These are phyloP conservation scores for Colletotrichum sp. DNA, from an alignment of 2,329 filamentous ascomycete species.

Conservation along the genomic window DNA sequence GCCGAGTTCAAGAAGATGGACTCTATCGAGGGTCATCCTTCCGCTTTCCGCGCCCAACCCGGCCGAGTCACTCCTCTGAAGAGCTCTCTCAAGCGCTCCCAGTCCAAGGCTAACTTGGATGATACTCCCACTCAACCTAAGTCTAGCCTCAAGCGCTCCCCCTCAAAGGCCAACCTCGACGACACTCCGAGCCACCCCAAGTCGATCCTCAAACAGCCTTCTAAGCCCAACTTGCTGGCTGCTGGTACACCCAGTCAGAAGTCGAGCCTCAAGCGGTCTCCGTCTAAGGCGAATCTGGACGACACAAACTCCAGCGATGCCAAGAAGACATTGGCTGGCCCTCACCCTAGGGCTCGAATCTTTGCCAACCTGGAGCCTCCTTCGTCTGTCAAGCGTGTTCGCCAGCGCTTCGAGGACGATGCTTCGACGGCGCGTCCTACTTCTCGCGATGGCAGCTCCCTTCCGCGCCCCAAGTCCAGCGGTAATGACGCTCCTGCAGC, in stretches of 20 bases:
- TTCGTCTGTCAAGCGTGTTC: constrained; percentile 71
- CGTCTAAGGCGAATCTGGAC: constrained; percentile 69
- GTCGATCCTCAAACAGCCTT: constrained; percentile 52
- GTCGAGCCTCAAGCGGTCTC: constrained; percentile 36
- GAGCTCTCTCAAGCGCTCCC: constrained; percentile 41
- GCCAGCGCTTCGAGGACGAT: constrained; percentile 72
- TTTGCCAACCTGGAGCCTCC: constrained; percentile 29
- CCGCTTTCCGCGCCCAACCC: constrained; percentile 70
- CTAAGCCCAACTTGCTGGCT: constrained; percentile 33
- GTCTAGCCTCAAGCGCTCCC: constrained; percentile 36
- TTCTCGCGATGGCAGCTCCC: constrained; percentile 55
- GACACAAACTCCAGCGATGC: constrained; percentile 56
- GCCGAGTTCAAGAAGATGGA: constrained; percentile 97
- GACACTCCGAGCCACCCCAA: constrained; percentile 26
- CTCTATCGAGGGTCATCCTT: constrained; percentile 87
- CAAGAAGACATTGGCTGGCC: constrained; percentile 21
- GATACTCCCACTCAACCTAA: constrained; percentile 38
- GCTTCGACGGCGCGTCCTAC: constrained; percentile 67
- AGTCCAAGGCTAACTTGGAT: constrained; percentile 51
- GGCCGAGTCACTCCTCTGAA: constrained; percentile 56
- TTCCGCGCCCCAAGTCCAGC: constrained; percentile 54
- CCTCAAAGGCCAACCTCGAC: constrained; percentile 37
- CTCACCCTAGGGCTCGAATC: constrained; percentile 8
- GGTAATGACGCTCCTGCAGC: constrained; percentile 37
- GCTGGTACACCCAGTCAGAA: constrained; percentile 36